These are phyloP conservation scores for Alternaria gaisen DNA, from an alignment of 2,329 filamentous ascomycete genomes.

Conservation along the genomic window DNA sequence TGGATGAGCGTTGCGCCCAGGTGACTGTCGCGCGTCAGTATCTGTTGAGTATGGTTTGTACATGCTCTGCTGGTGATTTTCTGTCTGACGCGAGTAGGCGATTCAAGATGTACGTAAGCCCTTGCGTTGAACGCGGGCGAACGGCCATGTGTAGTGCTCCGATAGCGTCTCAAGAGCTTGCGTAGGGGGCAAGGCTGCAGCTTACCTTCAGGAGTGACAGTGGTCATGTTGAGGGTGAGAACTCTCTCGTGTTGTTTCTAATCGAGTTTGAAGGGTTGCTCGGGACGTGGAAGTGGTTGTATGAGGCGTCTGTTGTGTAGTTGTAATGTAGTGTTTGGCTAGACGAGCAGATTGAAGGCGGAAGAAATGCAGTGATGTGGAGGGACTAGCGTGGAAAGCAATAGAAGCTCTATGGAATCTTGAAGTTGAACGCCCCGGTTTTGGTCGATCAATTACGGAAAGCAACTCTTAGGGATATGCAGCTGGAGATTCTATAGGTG, in stretches of 20 bases:
- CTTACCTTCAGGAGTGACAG: constrained; percentile 53
- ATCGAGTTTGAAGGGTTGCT: constrained; percentile 1
- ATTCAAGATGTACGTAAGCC: background rate
- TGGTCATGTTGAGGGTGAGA: constrained; percentile 36
- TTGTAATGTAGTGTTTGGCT: constrained; percentile 30
- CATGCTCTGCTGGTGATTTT: constrained; percentile 15
- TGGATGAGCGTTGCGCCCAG: constrained; percentile 96
- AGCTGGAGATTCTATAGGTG: constrained; percentile 1
- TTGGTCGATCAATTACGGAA: constrained; percentile 25
- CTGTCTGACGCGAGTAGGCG: background rate
- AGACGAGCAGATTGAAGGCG: constrained; percentile 35
- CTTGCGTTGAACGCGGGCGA: background rate
- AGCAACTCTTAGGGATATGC: constrained; percentile 6
- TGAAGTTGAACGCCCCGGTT: constrained; percentile 32
- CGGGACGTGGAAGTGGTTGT: constrained; percentile 6
- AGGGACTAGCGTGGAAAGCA: constrained; percentile 51
- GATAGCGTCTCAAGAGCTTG: constrained; percentile 4
- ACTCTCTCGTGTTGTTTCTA: constrained; percentile 7
- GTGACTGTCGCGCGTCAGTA: constrained; percentile 69
- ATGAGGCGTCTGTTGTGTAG: constrained; percentile 19
- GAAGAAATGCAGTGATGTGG: constrained; percentile 49
- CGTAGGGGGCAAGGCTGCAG: constrained; percentile 35
- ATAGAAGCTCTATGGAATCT: constrained; percentile 50
- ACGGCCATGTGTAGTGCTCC: background rate
- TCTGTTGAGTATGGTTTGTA: background rate